These are phyloP conservation scores for Auriscalpium microsporum DNA, from an alignment of 768 basidiomycete species.

Conservation along the genomic window DNA sequence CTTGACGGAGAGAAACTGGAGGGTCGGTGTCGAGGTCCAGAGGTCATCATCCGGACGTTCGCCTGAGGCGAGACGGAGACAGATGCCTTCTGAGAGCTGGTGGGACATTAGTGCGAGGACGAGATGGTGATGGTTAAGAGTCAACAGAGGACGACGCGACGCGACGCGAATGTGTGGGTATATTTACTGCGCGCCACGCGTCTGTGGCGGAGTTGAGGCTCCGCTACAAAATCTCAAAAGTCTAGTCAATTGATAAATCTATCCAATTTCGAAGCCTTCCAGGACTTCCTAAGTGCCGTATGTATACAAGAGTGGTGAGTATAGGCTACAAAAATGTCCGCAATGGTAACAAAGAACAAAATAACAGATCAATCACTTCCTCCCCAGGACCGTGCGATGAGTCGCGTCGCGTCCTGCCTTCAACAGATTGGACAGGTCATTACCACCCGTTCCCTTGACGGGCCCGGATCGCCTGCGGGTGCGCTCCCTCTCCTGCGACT, in stretches of 20 bases:
- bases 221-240: background rate
- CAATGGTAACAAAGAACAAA: background rate
- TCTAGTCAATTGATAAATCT: background rate
- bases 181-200: too few relatives aligned
- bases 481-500: constrained; percentile 24
- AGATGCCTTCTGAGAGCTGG: constrained; percentile 10
- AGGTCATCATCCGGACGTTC: constrained; percentile 14
- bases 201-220: background rate
- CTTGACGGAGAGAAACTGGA: constrained; percentile 83
- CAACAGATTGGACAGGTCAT: constrained; percentile 68
- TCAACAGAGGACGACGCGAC: constrained; percentile 15
- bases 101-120: background rate
- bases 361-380: constrained; percentile 17
- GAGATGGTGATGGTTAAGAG: constrained; percentile 4
- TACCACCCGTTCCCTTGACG: constrained; percentile 85
- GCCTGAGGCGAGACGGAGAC: constrained; percentile 8
- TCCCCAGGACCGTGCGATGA: constrained; percentile 45
- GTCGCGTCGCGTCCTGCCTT: constrained; percentile 92
- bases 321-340: background rate
- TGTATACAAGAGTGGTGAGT: too few relatives aligned
- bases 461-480: constrained; percentile 31
- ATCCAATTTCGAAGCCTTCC: background rate
- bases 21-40: constrained; percentile 32
- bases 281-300: background rate
- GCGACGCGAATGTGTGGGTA: constrained; percentile 8